Evolutionary conservation across 805 yeast genomes (phyloP).

Genomic region (Myxozyma kluyveri): DNA sequence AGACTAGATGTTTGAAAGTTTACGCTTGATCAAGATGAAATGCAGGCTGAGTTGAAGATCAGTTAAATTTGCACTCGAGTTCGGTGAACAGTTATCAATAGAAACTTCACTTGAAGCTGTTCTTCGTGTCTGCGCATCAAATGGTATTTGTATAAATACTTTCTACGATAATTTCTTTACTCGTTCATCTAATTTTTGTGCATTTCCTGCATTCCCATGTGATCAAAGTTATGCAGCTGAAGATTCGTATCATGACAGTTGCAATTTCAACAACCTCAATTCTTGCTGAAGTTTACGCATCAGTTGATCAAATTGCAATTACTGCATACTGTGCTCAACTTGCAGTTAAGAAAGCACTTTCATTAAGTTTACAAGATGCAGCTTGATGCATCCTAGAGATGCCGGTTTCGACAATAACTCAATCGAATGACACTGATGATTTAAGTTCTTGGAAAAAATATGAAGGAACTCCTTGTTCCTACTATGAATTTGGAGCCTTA

Average conservation of each 20-base stretch:
- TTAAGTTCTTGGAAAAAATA: too few species aligned
- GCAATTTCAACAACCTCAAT: slow-evolving; percentile 83
- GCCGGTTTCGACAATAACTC: too few species aligned
- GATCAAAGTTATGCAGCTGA: slow-evolving; percentile 93
- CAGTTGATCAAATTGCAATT: slow-evolving; percentile 94
- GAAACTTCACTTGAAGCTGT: slow-evolving; percentile 92
- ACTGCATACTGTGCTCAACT: slow-evolving; percentile 75
- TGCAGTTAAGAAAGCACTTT: slow-evolving; percentile 77
- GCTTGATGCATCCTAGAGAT: too few species aligned
- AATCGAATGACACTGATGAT: too few species aligned
- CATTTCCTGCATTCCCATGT: slow-evolving; percentile 96
- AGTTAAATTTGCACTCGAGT: slow-evolving; percentile 78
- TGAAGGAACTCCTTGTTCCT: too few species aligned
- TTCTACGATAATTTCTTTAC: slow-evolving; percentile 95
- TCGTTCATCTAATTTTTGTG: slow-evolving; percentile 89
- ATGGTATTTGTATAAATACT: slow-evolving; percentile 77
- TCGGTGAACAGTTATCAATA: slow-evolving; percentile 81
- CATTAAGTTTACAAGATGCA: slow-evolving; percentile 63
- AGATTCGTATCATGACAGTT: slow-evolving; percentile 82
- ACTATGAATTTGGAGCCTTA: too few species aligned
- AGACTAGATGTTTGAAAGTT: slow-evolving; percentile 40
- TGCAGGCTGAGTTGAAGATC: slow-evolving; percentile 75
- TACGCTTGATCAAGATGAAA: slow-evolving; percentile 70
- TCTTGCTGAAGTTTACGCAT: slow-evolving; percentile 79
- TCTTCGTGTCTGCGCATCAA: slow-evolving; percentile 87